Base-by-base conservation (phyloP, 805 yeast species). In the Kodamaea kaohsiungensis region DNA sequence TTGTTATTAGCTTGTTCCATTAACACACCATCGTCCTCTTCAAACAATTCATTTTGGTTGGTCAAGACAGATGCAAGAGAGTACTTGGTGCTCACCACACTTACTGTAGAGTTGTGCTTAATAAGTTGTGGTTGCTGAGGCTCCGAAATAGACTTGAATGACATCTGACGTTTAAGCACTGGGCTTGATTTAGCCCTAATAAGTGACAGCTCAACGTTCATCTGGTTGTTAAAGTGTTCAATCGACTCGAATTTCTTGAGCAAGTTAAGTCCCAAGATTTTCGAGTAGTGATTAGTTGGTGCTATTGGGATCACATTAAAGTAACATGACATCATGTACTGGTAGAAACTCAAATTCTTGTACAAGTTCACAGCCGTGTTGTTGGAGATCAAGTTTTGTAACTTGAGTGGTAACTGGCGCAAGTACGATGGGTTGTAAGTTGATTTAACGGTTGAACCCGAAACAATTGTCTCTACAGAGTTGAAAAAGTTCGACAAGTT, bases 271-370 rank as follows among this genome's bases (percentile, higher is more conserved):
- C 63, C 68, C 16, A 76, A 57, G n/a, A 76, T 58, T 10, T 67
- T 65, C 10, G 70, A 58, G 56, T 68, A 76, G 63, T 76, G 80
- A 53, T 73, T 75, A 54, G 73, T 70, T 17, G 66, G 55, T 49
- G 60, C 61, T 8, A 52, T 45, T 1, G 78, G 78, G 16, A 70
- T 62, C 37, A 62, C 56, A 53, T 76, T 76, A 51, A 61, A 70
- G 59, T 76, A 76, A 55, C 78, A 75, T 5, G 77, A 70, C 37
- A 67, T 59, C 71, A 72, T 69, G 62, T 75, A 76, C 56, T 72
- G 75, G 54, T 65, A 73, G 19, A 73, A 57, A 27, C 65, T 60
- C 52, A 73, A 64, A 49, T 53, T 53, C 50, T 75, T 72, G 58
- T 73, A 73, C 37, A 71, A 56, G 33, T 69, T 68, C 25, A 74